phyloP scores from a whole-genome alignment of 1,284 basidiomycete species.

The Cerrena zonata region DNA sequence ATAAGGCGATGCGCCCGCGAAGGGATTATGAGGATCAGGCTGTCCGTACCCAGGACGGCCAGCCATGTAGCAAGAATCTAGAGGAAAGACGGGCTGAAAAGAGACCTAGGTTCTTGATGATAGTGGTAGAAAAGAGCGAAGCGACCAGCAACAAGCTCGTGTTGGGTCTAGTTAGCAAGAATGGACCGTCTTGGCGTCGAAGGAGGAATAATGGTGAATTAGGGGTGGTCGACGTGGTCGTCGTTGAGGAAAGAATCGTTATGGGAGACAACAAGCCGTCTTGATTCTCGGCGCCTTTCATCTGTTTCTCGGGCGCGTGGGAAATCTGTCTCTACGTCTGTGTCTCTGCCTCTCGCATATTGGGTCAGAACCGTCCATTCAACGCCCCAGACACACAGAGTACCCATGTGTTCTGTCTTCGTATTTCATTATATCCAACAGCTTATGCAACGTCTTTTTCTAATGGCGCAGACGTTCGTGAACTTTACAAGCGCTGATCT shows the following conservation, averaged over 20 bases:
- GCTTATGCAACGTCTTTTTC: too few species aligned
- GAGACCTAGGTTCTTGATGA: slow-evolving; percentile 8
- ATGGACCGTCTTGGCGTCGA: slow-evolving; percentile 7
- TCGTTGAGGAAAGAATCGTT: slow-evolving; percentile 8
- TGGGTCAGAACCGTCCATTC: too few species aligned
- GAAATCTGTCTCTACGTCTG: background rate
- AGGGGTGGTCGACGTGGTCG: slow-evolving; percentile 7
- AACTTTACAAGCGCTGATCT: too few species aligned
- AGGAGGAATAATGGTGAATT: slow-evolving; percentile 10
- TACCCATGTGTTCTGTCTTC: too few species aligned
- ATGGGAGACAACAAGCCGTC: background rate
- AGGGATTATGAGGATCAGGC: slow-evolving; percentile 32
- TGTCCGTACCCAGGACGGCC: slow-evolving; percentile 34
- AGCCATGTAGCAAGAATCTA: slow-evolving; percentile 28
- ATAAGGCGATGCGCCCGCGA: slow-evolving; percentile 25
- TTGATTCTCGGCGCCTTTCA: background rate
- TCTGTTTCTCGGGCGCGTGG: background rate
- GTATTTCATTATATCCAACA: too few species aligned
- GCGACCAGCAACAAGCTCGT: slow-evolving; percentile 23
- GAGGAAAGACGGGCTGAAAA: slow-evolving; percentile 7
- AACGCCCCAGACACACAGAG: too few species aligned
- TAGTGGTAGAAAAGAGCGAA: slow-evolving; percentile 9
- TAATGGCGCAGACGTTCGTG: too few species aligned
- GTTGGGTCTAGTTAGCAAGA: slow-evolving; percentile 18
- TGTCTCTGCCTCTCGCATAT: background rate